phyloP scores from a whole-genome alignment of 305 asterid species.

The Fraxinus floribunda region DNA sequence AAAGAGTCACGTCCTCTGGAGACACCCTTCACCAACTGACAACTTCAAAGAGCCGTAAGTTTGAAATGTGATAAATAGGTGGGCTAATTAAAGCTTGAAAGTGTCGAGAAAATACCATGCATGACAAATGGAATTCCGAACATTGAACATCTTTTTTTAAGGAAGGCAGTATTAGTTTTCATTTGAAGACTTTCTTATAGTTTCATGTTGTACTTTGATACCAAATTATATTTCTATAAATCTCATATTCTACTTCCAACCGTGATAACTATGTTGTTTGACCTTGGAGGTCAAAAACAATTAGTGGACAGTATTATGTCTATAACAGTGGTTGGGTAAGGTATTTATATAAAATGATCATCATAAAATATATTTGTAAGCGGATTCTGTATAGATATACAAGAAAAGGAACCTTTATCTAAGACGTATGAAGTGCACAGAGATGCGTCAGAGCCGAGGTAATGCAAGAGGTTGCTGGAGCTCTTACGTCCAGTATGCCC shows the following conservation, averaged over 20 bases:
- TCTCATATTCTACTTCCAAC: not conserved
- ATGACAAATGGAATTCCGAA: not conserved
- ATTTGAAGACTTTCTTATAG: not conserved
- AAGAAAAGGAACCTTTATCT: not conserved
- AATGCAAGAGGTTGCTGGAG: not conserved
- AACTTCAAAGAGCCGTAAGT: not conserved
- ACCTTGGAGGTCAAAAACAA: not conserved
- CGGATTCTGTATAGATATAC: not conserved
- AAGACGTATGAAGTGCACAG: not conserved
- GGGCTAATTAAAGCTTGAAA: slow-evolving; percentile 12
- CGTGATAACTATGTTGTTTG: slow-evolving; percentile 1
- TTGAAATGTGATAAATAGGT: not conserved
- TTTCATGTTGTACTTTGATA: not conserved
- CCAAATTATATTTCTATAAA: not conserved
- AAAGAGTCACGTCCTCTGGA: not conserved
- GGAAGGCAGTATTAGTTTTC: slow-evolving; percentile 16
- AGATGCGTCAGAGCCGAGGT: not conserved
- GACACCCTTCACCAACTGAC: slow-evolving; percentile 1
- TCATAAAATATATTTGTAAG: not conserved
- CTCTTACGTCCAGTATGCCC: not conserved
- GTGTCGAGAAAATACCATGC: not conserved
- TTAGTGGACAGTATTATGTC: not conserved
- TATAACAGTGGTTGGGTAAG: not conserved
- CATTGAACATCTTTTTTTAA: not conserved
- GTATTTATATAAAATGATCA: not conserved